These are phyloP conservation scores for Aegilops umbellulata DNA, from an alignment of 176 grass and related monocot species.

Conservation along the genomic window DNA sequence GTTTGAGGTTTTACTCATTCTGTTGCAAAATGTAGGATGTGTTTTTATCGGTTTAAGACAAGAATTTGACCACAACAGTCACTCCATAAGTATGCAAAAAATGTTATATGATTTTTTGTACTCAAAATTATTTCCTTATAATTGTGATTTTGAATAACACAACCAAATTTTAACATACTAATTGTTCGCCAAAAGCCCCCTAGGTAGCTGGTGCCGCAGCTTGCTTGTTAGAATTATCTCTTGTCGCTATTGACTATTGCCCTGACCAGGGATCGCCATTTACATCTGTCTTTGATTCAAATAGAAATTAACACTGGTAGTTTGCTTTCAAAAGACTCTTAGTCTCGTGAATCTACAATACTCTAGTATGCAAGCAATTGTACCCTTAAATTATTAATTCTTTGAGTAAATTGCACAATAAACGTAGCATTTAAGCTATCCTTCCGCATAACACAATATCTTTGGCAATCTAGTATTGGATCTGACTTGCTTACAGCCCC, in stretches of 20 bases:
- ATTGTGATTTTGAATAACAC: neutral
- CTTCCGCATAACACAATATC: neutral
- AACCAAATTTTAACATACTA: neutral
- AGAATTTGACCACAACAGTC: neutral
- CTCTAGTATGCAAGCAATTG: neutral
- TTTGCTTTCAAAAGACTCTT: slow-evolving; percentile 11
- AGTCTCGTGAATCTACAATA: neutral
- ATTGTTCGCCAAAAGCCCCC: neutral
- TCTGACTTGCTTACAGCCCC: neutral
- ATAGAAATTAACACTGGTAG: neutral
- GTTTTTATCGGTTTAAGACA: neutral
- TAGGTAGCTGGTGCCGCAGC: neutral
- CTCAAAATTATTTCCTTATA: neutral
- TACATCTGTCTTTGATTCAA: neutral
- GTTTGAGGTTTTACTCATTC: neutral
- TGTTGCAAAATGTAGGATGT: neutral
- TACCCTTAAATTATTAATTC: neutral
- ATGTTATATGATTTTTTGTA: neutral
- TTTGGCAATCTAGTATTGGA: neutral
- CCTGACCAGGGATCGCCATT: neutral
- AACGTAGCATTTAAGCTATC: neutral
- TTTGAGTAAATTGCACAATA: neutral
- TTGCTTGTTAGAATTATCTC: neutral
- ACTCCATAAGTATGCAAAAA: neutral
- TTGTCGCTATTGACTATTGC: neutral